These are phyloP conservation scores for Pseudogymnoascus sp. DNA, from an alignment of 2,329 filamentous ascomycete genomes.

Conservation along the genomic window DNA sequence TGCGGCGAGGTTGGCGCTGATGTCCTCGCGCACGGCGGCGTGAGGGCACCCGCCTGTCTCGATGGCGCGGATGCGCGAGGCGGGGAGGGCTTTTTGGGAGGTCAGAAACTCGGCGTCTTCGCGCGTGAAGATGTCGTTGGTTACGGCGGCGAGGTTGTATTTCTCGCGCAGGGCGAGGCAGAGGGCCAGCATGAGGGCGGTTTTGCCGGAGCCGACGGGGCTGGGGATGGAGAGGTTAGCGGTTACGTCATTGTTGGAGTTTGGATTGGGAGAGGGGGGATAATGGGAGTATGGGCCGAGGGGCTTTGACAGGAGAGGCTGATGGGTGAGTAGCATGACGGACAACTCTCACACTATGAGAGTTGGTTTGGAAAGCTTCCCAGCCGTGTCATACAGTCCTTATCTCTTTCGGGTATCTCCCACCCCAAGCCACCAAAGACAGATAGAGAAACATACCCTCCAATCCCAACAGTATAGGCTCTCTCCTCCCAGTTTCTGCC, in stretches of 20 bases:
- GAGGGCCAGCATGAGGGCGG: conserved; percentile 90
- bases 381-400: not conserved
- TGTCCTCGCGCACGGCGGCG: conserved; percentile 95
- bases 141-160: conserved; percentile 89
- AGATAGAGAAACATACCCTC: conserved; percentile 58
- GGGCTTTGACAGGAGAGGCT: not conserved
- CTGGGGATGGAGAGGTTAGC: conserved; percentile 38
- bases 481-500: conserved; percentile 81
- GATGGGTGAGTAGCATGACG: not conserved
- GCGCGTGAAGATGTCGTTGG: conserved; percentile 97
- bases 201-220: conserved; percentile 95
- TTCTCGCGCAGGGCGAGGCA: conserved; percentile 74
- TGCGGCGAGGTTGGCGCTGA: conserved; percentile 85
- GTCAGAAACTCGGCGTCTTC: conserved; percentile 98
- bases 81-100: conserved; percentile 73
- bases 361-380: not conserved
- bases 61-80: conserved; percentile 83
- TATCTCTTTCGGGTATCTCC: not conserved
- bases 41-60: conserved; percentile 97
- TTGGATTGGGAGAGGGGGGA: not conserved
- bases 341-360: not conserved
- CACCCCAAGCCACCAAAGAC: not conserved
- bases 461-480: conserved; percentile 95
- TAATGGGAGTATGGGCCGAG: not conserved
- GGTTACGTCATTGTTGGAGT: not conserved